Conservation (phyloP, 1,139 yeast genomes). For the Arxiozyma slooffiae region DNA sequence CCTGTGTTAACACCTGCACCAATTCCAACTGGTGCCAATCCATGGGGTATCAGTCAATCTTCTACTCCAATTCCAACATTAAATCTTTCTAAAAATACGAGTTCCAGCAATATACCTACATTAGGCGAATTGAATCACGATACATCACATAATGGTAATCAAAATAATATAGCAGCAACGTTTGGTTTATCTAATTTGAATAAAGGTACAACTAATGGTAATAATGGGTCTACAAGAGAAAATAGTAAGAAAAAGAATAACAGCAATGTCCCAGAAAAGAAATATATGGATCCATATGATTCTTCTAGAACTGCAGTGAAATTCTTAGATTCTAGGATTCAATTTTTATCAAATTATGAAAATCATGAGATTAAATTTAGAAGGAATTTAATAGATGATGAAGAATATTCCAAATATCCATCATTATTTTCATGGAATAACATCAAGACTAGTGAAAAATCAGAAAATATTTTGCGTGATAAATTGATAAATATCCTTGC, state of each 20-base stretch:
- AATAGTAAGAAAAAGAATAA: constrained; percentile 23
- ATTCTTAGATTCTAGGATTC: constrained; percentile 33
- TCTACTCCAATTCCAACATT: constrained; percentile 26
- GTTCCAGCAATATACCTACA: constrained; percentile 62
- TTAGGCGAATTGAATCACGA: constrained; percentile 41
- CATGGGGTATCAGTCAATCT: constrained; percentile 30
- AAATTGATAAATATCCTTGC: constrained; percentile 30
- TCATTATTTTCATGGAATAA: constrained; percentile 37
- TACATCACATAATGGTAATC: not conserved
- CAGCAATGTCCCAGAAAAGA: constrained; percentile 18
- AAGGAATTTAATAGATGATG: constrained; percentile 30
- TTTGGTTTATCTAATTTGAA: not conserved
- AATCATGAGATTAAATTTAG: constrained; percentile 31
- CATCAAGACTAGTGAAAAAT: constrained; percentile 21
- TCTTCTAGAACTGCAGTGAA: constrained; percentile 29
- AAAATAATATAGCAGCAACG: constrained; percentile 4
- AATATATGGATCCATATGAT: constrained; percentile 29
- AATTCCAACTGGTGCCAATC: constrained; percentile 28
- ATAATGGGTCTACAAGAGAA: constrained; percentile 1
- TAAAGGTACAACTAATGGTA: constrained; percentile 5
- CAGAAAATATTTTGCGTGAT: constrained; percentile 23
- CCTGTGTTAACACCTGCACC: constrained; percentile 30
- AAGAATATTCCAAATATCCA: constrained; percentile 32
- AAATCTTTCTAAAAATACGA: constrained; percentile 32
- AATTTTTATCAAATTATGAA: constrained; percentile 25